phyloP scores from a whole-genome alignment of 805 yeast species.

The Candida ipomoeae region DNA sequence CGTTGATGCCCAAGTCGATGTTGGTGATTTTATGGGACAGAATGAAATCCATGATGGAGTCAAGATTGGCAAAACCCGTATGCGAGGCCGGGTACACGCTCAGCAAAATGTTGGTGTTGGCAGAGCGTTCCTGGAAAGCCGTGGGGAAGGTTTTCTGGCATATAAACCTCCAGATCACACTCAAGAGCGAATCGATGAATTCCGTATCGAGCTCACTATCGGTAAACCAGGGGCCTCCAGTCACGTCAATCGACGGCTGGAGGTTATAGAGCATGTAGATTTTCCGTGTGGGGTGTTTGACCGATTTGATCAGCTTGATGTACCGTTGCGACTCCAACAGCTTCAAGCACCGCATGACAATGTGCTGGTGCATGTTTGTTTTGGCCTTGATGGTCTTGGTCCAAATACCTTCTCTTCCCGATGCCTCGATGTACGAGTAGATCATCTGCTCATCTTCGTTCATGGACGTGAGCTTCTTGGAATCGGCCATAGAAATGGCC shows the following conservation, averaged over 20 bases:
- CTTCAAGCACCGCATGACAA: constrained; percentile 80
- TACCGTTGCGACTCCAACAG: constrained; percentile 72
- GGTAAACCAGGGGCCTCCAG: constrained; percentile 99
- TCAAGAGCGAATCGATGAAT: constrained; percentile 77
- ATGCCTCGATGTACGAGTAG: constrained; percentile 85
- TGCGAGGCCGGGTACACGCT: constrained; percentile 54
- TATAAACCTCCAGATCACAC: constrained; percentile 84
- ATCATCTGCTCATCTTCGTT: constrained; percentile 84
- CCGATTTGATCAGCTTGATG: constrained; percentile 87
- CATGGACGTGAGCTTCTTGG: constrained; percentile 74
- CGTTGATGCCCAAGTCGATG: constrained; percentile 69
- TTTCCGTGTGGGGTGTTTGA: constrained; percentile 89
- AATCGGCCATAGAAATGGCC: constrained; percentile 69
- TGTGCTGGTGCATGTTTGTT: constrained; percentile 86
- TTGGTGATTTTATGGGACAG: constrained; percentile 67
- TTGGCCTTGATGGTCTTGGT: constrained; percentile 84
- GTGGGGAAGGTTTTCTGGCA: constrained; percentile 74
- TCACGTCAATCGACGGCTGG: constrained; percentile 92
- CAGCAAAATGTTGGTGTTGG: constrained; percentile 39
- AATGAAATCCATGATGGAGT: constrained; percentile 73
- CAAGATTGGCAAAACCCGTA: constrained; percentile 64
- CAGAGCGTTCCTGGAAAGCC: constrained; percentile 48
- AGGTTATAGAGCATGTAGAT: constrained; percentile 92
- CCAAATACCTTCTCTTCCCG: constrained; percentile 96
- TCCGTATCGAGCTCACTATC: constrained; percentile 93